Evolutionary conservation across 352 stramenopile species (phyloP).

Genomic region (Phytopythium kandeliae): DNA sequence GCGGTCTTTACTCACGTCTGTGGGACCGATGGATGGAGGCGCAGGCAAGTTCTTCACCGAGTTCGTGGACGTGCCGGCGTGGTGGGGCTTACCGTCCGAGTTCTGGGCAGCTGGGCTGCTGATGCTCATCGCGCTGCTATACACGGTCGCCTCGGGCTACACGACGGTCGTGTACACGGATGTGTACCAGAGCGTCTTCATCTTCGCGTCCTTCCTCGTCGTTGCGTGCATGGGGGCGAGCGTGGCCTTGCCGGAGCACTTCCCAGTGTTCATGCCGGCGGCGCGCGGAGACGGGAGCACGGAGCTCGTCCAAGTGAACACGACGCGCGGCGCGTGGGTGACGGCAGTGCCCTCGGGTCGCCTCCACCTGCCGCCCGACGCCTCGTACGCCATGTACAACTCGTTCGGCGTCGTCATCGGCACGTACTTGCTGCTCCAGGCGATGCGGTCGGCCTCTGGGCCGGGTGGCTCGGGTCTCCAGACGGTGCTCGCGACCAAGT

Average conservation of each 20-base stretch:
- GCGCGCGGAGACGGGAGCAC: conserved; percentile 21
- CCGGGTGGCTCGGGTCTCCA: conserved; percentile 63
- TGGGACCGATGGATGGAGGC: no score
- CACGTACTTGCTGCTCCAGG: conserved; percentile 59
- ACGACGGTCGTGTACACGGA: conserved; percentile 79
- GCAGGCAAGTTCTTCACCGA: conserved; percentile 75
- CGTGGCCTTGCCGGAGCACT: conserved; percentile 40
- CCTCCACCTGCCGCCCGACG: conserved; percentile 32
- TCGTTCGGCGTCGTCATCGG: conserved; percentile 45
- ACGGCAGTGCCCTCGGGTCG: conserved; percentile 27
- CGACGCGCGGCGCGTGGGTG: conserved; percentile 44
- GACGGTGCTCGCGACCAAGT: conserved; percentile 72
- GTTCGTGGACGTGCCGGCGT: conserved; percentile 62
- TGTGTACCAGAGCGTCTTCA: conserved; percentile 80
- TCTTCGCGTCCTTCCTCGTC: conserved; percentile 70
- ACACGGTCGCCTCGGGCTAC: conserved; percentile 67
- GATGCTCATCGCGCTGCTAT: conserved; percentile 62
- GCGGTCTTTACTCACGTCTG: no score
- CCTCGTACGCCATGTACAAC: conserved; percentile 76
- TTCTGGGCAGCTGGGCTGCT: conserved; percentile 66
- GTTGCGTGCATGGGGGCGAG: conserved; percentile 55
- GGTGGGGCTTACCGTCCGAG: conserved; percentile 45
- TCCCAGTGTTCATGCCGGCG: conserved; percentile 54
- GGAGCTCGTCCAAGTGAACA: conserved; percentile 41
- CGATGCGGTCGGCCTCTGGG: conserved; percentile 63